These are phyloP conservation scores for Claviceps lovelessii DNA, from an alignment of 2,329 filamentous ascomycete genomes.

Conservation along the genomic window DNA sequence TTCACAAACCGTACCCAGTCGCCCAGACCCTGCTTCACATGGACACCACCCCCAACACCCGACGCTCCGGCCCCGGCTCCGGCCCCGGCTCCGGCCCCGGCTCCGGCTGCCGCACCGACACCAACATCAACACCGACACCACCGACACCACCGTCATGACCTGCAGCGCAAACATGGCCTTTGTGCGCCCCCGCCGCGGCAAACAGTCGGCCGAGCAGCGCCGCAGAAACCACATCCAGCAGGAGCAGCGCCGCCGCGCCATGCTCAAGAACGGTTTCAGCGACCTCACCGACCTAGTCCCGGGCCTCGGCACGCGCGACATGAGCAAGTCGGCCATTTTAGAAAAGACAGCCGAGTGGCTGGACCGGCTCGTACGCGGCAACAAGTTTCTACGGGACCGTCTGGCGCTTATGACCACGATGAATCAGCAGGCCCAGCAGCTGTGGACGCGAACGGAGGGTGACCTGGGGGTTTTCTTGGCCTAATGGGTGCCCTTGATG, in stretches of 20 bases:
- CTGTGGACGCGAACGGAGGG: neutral
- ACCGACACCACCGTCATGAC: neutral
- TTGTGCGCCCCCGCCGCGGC: neutral
- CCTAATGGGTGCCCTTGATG: too few species aligned
- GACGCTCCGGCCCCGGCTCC: too few species aligned
- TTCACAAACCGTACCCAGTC: neutral
- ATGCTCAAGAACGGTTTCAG: neutral
- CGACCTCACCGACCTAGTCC: neutral
- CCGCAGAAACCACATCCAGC: conserved; percentile 1
- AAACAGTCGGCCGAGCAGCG: neutral
- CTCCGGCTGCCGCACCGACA: too few species aligned
- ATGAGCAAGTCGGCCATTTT: neutral
- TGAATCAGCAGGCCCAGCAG: neutral
- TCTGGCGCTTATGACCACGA: neutral
- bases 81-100: neutral
- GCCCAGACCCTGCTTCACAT: neutral
- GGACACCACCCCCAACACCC: neutral
- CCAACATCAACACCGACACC: too few species aligned
- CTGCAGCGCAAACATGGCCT: neutral
- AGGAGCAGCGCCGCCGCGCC: neutral
- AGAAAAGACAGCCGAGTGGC: conserved; percentile 1
- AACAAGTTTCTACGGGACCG: neutral
- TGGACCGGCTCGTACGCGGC: neutral
- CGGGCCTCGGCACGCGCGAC: neutral
- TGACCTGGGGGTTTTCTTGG: neutral